Base-by-base conservation (phyloP, 2,329 filamentous ascomycete species). In the Fusarium sacchari region DNA sequence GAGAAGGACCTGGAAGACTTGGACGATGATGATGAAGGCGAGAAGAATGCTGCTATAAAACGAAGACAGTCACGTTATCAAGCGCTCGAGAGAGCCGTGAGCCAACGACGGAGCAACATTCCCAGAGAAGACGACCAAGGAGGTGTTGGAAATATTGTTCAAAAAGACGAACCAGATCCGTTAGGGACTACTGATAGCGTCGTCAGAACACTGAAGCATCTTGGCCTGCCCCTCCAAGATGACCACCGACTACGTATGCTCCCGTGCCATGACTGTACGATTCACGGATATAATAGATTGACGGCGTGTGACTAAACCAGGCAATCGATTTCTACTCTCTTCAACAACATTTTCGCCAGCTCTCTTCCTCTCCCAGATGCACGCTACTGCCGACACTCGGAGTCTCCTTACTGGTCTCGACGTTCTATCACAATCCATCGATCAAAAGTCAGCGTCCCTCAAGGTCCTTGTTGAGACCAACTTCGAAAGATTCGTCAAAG, bases 381-480 rank as follows among this genome's bases (percentile, higher is more conserved):
- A 99, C 82, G 91, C 93, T 67, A 89, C 91, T 53, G 96, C 93
- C 61, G 95, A 96, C 62, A 97, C 95, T 2, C 89, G 94, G 76
- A 90, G 91, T 50, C 86, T 99, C 3, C 86, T 97, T 18, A 87
- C 90, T 55, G 97, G 96, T 7, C 89, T 99, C 26, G 93, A 97
- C 75, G 91, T 93, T 67, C 89, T 99, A 26, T 96, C 95, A 24
- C 90, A 90, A 70, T 98, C 96, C 2, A 99, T 99, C 78, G 96
- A 98, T 79, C 94, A 98, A 83, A 99, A 99, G 82, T 98, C 96
- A 0, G 96, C 96, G 0, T 98, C 95, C 8, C 88, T 99, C 69
- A 99, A 99, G 81, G 93, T 97, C 17, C 88, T 99, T 24, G 96
- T 99, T 30, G 96, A 99, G 82, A 96, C 94, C 73, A 99, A 99